These are phyloP conservation scores for Leccinellum luteum DNA, from an alignment of 768 basidiomycete species.

Conservation along the genomic window DNA sequence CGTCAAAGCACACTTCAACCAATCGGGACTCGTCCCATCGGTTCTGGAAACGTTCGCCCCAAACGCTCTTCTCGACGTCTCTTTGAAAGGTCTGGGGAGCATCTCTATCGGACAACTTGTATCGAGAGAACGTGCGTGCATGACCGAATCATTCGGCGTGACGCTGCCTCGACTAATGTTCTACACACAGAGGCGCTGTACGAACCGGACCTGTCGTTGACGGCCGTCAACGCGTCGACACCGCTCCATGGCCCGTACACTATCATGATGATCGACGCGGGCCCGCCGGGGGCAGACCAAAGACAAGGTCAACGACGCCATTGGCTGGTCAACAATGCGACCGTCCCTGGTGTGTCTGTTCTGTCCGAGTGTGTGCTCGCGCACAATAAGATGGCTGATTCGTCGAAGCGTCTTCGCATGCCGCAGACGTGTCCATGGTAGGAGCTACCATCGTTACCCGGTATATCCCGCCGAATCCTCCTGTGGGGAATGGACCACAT, in stretches of 20 bases:
- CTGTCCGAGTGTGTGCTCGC: not conserved
- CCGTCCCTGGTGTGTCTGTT: constrained; percentile 40
- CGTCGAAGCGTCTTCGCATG: constrained; percentile 23
- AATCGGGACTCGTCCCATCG: constrained; percentile 59
- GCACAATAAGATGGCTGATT: not conserved
- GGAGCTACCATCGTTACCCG: constrained; percentile 52
- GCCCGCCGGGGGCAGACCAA: constrained; percentile 58
- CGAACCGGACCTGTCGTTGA: constrained; percentile 52
- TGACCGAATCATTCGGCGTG: not conserved
- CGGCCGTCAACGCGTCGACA: constrained; percentile 47
- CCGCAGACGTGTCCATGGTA: constrained; percentile 40
- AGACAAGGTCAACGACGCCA: constrained; percentile 65
- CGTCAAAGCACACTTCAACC: constrained; percentile 66
- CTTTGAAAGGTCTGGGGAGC: constrained; percentile 46
- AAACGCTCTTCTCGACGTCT: constrained; percentile 50
- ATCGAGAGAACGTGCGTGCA: constrained; percentile 51
- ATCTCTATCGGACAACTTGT: constrained; percentile 59
- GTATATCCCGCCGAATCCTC: constrained; percentile 72
- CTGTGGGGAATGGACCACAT: constrained; percentile 69
- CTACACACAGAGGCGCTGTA: constrained; percentile 49
- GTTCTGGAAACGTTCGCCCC: constrained; percentile 62
- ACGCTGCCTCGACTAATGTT: not conserved
- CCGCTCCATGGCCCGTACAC: constrained; percentile 54
- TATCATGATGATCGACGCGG: constrained; percentile 74
- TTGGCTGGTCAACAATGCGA: constrained; percentile 75